A percentile compares a stretch with the other conserved stretches of the same genome.
Conservation (phyloP, 176 grass and related monocot genomes). For the Tillandsia leiboldiana region DNA sequence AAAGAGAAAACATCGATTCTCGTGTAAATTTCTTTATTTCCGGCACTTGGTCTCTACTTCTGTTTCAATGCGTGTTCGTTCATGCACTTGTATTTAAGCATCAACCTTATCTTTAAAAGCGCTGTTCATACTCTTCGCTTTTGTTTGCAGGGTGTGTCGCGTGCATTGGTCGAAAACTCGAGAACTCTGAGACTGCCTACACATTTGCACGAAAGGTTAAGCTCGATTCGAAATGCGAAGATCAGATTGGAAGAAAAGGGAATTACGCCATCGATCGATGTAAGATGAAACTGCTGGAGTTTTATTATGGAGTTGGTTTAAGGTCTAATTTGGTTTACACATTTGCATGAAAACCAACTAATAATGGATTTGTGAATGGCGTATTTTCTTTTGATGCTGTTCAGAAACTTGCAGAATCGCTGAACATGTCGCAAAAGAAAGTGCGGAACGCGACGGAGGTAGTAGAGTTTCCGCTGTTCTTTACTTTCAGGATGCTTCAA, state of each 20-base stretch:
- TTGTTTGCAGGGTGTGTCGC: constrained; percentile 69
- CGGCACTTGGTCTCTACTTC: too few relatives aligned
- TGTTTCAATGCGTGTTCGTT: too few relatives aligned
- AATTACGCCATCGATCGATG: constrained; percentile 64
- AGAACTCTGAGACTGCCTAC: constrained; percentile 72
- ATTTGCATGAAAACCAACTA: background rate
- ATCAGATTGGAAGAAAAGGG: constrained; percentile 66
- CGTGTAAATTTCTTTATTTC: too few relatives aligned
- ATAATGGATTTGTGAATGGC: background rate
- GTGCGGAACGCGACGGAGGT: constrained; percentile 70
- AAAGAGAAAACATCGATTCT: too few relatives aligned
- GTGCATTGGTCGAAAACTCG: constrained; percentile 69
- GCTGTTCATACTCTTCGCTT: background rate
- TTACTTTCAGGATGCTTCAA: constrained; percentile 4
- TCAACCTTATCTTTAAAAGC: background rate
- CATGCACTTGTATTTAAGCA: too few relatives aligned
- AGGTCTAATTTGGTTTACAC: background rate
- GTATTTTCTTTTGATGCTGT: constrained; percentile 13
- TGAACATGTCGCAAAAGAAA: constrained; percentile 84
- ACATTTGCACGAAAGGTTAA: constrained; percentile 78
- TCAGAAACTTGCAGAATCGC: constrained; percentile 66
- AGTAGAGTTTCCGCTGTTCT: constrained; percentile 1
- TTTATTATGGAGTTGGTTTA: background rate
- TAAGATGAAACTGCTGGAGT: constrained; percentile 18
- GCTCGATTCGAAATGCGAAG: constrained; percentile 64